Evolutionary conservation across 2,329 filamentous ascomycete genomes (phyloP), one percentile per base, ranked within the genome.

Genomic region (Penicillium concentricum): DNA sequence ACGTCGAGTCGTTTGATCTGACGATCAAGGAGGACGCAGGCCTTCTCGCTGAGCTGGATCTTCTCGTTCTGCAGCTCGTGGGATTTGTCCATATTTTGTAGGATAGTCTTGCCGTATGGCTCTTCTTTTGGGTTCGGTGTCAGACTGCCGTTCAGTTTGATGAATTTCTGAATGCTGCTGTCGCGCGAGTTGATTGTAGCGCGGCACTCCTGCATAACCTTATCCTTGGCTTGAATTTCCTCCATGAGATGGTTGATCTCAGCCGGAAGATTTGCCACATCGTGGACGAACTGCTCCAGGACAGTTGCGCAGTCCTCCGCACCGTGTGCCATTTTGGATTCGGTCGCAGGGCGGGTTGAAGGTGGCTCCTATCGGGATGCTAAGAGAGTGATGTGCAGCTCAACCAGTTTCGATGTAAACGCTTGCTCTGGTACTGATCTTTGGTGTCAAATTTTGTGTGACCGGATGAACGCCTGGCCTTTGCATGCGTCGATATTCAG

Each of bases 181-280:
- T 88, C 85, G 44, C 84, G 82, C 34, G 80, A 79, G 58, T 79
- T 79, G 67, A 87, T 86, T 15, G 78, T 76, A n/a, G 78, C 72
- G 43, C 79, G 78, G 64, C 80, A 81, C 55, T 86, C 83, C 61
- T 83, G 79, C 52, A 87, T 84, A 47, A 81, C 78, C 55, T 81
- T 79, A 63, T 88, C 85, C 67, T 88, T 88, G 58, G 84, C 85
- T 63, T 85, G 81, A 42, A 87, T 85, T 65, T 88, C 85, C 65
- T 88, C 85, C 70, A 87, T 84, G 54, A 88, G 74, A 74, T 87
- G 85, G 10, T 80, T 83, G 46, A 88, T 84, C 67, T 88, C 85
- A 2, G 83, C 84, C 0, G 85, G 85, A 16, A 87, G 73, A 60
- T 87, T 87, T 20, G 78, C 78, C 43, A 75, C 83, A 79, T 88